Evolutionary conservation across 169 alveolate genomes (phyloP).

Genomic region (Plasmodium sp.): DNA sequence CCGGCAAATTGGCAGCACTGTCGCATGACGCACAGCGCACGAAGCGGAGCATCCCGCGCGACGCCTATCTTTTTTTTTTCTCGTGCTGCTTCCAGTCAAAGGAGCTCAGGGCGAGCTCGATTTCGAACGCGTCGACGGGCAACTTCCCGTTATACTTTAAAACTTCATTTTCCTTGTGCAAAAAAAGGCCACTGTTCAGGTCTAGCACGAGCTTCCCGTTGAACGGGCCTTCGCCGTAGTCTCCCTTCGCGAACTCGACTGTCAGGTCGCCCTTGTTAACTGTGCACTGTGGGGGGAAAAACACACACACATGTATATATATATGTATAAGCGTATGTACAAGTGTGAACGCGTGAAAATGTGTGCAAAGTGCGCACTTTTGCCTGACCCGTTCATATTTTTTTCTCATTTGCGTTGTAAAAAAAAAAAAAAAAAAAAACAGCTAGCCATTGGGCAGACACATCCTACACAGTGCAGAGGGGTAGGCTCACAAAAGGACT

Average conservation of each 20-base stretch:
- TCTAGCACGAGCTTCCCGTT: slow-evolving; percentile 51
- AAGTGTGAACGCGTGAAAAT: not conserved
- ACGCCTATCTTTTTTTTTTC: not conserved
- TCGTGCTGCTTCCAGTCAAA: slow-evolving; percentile 43
- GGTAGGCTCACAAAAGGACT: not conserved
- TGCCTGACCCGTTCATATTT: not conserved
- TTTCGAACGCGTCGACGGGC: slow-evolving; percentile 50
- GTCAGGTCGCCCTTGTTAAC: slow-evolving; percentile 25
- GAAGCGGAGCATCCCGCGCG: not conserved
- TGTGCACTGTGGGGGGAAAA: slow-evolving; percentile 34
- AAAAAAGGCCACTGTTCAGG: slow-evolving; percentile 19
- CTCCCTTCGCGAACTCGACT: slow-evolving; percentile 38
- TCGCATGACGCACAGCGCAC: not conserved
- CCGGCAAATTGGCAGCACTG: not conserved
- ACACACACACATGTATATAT: not conserved
- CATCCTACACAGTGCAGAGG: not conserved
- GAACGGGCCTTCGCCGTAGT: slow-evolving; percentile 58
- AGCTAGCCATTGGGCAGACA: not conserved
- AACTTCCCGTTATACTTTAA: slow-evolving; percentile 48
- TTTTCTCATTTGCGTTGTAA: not conserved
- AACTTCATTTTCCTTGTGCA: slow-evolving; percentile 56
- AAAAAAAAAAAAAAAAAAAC: not conserved
- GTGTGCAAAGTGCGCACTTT: not conserved
- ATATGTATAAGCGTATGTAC: not conserved
- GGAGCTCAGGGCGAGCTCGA: slow-evolving; percentile 47